A percentile compares a stretch with the other conserved stretches of the same genome.
Conservation (phyloP, 2,329 filamentous ascomycete species). For the Coniochaeta prunicola region DNA sequence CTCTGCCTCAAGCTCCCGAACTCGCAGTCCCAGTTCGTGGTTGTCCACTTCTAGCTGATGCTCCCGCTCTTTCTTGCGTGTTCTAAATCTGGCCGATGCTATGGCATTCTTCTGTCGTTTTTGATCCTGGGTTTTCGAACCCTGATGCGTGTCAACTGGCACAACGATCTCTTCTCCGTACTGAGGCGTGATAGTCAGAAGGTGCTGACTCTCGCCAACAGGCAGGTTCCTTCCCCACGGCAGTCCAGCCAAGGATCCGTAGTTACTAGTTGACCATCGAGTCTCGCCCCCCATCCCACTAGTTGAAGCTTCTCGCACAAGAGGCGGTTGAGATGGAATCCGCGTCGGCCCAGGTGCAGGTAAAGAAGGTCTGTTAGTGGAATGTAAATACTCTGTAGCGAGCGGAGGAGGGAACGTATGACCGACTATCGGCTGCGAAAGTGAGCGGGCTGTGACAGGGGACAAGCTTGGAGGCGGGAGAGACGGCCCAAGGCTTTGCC, state of each 20-base stretch:
- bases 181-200: slow-evolving; percentile 24
- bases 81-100: slow-evolving; percentile 75
- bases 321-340: background rate
- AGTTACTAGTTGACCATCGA: slow-evolving; percentile 10
- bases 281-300: slow-evolving; percentile 6
- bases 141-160: slow-evolving; percentile 72
- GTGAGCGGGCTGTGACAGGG: slow-evolving; percentile 22
- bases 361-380: background rate
- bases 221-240: slow-evolving; percentile 12
- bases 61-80: slow-evolving; percentile 76
- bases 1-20: slow-evolving; percentile 51
- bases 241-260: slow-evolving; percentile 6
- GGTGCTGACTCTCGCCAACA: slow-evolving; percentile 19
- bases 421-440: slow-evolving; percentile 26
- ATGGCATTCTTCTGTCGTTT: slow-evolving; percentile 81
- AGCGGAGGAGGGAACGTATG: slow-evolving; percentile 14
- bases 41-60: slow-evolving; percentile 61
- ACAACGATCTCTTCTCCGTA: slow-evolving; percentile 44
- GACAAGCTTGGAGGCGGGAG: slow-evolving; percentile 6
- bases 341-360: background rate
- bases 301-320: background rate
- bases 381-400: slow-evolving; percentile 6
- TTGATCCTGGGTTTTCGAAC: slow-evolving; percentile 75
- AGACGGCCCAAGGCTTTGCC: background rate
- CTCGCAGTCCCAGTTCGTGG: slow-evolving; percentile 51